These are phyloP conservation scores for Sophora flavescens DNA, from an alignment of 306 rosid species.

Conservation along the genomic window DNA sequence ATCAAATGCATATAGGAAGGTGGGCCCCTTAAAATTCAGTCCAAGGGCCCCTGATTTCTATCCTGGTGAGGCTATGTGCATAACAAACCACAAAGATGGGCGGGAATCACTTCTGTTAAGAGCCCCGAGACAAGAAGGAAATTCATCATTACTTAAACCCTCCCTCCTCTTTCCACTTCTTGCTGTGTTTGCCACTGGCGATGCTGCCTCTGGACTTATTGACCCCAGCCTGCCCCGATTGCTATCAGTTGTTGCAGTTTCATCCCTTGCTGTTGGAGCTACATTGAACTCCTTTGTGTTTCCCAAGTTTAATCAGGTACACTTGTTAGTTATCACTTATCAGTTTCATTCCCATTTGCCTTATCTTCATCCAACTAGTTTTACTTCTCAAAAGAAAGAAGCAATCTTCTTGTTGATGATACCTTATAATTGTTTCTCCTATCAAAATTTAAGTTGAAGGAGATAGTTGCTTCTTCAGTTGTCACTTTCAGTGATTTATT, in stretches of 20 bases:
- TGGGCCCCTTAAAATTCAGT: conserved; percentile 87
- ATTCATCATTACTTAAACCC: conserved; percentile 69
- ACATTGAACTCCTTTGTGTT: conserved; percentile 71
- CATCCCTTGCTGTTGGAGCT: conserved; percentile 84
- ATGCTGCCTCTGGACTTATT: conserved; percentile 86
- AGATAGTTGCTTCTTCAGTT: conserved; percentile 27
- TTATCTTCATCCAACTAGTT: conserved; percentile 30
- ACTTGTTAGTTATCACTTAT: conserved; percentile 14
- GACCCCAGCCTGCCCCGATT: conserved; percentile 88
- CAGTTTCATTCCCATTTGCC: conserved; percentile 20
- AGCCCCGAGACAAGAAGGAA: conserved; percentile 78
- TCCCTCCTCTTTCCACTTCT: conserved; percentile 75
- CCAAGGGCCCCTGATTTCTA: conserved; percentile 79
- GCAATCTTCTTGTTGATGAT: conserved; percentile 19
- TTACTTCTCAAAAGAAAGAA: conserved; percentile 25
- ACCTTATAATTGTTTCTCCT: conserved; percentile 24
- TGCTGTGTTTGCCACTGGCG: conserved; percentile 83
- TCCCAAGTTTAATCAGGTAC: conserved; percentile 83
- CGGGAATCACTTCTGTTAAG: conserved; percentile 86
- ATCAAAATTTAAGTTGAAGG: not conserved
- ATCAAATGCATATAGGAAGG: conserved; percentile 69
- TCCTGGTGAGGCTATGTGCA: conserved; percentile 90
- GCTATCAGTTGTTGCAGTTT: conserved; percentile 73
- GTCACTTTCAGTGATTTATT: conserved; percentile 15
- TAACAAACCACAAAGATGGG: conserved; percentile 94